These are phyloP conservation scores for Lineolata rhizophorae DNA, from an alignment of 495 filamentous ascomycete species.

Conservation along the genomic window DNA sequence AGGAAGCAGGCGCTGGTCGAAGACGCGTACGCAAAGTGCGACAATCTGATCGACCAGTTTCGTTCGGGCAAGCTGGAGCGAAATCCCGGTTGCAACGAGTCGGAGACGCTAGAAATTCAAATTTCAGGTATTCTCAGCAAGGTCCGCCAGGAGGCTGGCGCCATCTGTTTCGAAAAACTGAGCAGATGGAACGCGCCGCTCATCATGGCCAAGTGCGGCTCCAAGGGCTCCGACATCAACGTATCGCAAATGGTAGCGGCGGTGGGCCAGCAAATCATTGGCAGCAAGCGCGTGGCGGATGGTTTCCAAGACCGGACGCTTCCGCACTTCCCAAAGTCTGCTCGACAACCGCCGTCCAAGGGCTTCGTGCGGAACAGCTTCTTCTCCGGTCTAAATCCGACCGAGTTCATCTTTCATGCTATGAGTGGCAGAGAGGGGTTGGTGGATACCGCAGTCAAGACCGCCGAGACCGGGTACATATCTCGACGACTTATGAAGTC, in stretches of 20 bases:
- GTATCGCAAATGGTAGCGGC: constrained; percentile 97
- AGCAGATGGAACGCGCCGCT: constrained; percentile 83
- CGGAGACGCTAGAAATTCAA: constrained; percentile 75
- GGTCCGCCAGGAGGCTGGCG: constrained; percentile 75
- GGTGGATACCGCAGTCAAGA: constrained; percentile 99
- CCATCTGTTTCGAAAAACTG: constrained; percentile 73
- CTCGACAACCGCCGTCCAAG: constrained; percentile 75
- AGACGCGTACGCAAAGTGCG: constrained; percentile 58
- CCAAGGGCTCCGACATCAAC: constrained; percentile 92
- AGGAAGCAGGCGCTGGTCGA: constrained; percentile 57
- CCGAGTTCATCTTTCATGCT: constrained; percentile 94
- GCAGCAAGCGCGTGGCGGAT: constrained; percentile 76
- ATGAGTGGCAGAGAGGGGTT: constrained; percentile 96
- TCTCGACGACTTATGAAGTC: constrained; percentile 95
- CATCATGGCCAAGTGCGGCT: constrained; percentile 93
- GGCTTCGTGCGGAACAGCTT: constrained; percentile 96
- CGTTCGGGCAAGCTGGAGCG: constrained; percentile 59
- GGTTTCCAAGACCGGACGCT: constrained; percentile 90
- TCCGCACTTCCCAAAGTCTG: constrained; percentile 87
- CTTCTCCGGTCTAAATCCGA: constrained; percentile 74
- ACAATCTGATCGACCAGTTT: constrained; percentile 64
- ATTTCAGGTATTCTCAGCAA: constrained; percentile 80
- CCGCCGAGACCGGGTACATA: constrained; percentile 98
- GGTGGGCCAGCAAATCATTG: constrained; percentile 95
- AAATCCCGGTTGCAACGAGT: constrained; percentile 68